Conservation (phyloP, 2,329 filamentous ascomycete species). For the Penicillium janthinellum region DNA sequence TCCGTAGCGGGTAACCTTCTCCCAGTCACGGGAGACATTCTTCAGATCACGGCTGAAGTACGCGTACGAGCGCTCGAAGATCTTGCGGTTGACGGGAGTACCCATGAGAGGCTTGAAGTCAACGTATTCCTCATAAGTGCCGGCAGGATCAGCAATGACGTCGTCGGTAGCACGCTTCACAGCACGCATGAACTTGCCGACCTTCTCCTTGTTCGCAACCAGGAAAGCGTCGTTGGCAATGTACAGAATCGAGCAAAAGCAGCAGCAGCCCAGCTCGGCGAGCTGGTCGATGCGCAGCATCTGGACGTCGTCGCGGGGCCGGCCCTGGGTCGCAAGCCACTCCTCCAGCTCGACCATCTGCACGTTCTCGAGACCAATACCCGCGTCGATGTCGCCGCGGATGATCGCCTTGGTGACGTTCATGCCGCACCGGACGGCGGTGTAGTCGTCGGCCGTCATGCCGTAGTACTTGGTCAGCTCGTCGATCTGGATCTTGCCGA, state of each 20-base stretch:
- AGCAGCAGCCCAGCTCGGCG: slow-evolving; percentile 78
- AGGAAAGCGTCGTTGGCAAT: slow-evolving; percentile 76
- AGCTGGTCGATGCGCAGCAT: slow-evolving; percentile 83
- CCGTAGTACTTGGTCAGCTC: slow-evolving; percentile 77
- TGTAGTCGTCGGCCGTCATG: slow-evolving; percentile 73
- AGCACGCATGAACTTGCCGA: slow-evolving; percentile 68
- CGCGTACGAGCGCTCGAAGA: slow-evolving; percentile 76
- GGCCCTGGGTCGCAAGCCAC: slow-evolving; percentile 67
- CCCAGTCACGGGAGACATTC: slow-evolving; percentile 75
- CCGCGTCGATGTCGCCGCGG: slow-evolving; percentile 70
- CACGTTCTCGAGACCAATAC: slow-evolving; percentile 77
- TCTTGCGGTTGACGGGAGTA: slow-evolving; percentile 70
- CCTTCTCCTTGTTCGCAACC: slow-evolving; percentile 65
- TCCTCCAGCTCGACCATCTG: slow-evolving; percentile 82
- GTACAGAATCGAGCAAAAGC: slow-evolving; percentile 80
- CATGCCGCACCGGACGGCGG: slow-evolving; percentile 77
- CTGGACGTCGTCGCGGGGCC: slow-evolving; percentile 68
- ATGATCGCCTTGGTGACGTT: slow-evolving; percentile 78
- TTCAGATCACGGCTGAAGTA: slow-evolving; percentile 75
- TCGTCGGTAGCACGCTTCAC: slow-evolving; percentile 75
- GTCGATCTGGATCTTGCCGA: slow-evolving; percentile 82
- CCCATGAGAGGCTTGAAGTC: slow-evolving; percentile 73
- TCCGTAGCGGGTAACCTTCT: slow-evolving; percentile 75
- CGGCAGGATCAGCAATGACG: slow-evolving; percentile 64
- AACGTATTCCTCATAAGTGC: slow-evolving; percentile 69